Conservation (phyloP, 306 rosid species). For the Nissolia schottii region DNA sequence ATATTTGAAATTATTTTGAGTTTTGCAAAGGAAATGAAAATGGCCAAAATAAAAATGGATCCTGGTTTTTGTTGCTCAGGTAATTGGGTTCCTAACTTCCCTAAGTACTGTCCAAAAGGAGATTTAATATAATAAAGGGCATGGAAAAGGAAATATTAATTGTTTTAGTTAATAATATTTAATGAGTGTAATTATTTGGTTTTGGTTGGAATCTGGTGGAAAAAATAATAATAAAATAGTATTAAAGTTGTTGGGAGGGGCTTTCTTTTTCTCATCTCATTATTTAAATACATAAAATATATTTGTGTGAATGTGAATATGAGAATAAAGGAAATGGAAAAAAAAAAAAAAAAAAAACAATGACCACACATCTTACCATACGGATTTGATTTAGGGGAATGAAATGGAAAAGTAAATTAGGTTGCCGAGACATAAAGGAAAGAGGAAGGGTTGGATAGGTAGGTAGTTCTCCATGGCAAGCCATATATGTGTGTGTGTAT, state of each 20-base stretch:
- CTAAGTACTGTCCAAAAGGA: slow-evolving; percentile 57
- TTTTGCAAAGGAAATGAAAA: slow-evolving; percentile 45
- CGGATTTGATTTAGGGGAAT: slow-evolving; percentile 44
- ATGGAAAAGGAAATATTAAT: slow-evolving; percentile 36
- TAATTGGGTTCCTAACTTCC: slow-evolving; percentile 74
- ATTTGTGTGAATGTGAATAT: slow-evolving; percentile 32
- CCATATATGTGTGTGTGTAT: slow-evolving; percentile 29
- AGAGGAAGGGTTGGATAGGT: slow-evolving; percentile 34
- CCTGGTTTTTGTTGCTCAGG: slow-evolving; percentile 48
- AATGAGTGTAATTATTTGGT: slow-evolving; percentile 35
- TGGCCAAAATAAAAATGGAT: slow-evolving; percentile 54
- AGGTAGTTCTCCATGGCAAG: slow-evolving; percentile 40
- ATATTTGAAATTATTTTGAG: slow-evolving; percentile 23
- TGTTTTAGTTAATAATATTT: slow-evolving; percentile 33
- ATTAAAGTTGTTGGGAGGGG: slow-evolving; percentile 61
- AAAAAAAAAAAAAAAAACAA: slow-evolving; percentile 35
- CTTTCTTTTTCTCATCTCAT: slow-evolving; percentile 37
- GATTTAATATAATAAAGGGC: slow-evolving; percentile 46
- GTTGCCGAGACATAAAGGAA: slow-evolving; percentile 73
- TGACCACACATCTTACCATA: slow-evolving; percentile 35
- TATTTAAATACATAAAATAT: not conserved
- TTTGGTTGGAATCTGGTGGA: slow-evolving; percentile 74
- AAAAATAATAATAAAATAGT: slow-evolving; percentile 40
- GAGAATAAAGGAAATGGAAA: slow-evolving; percentile 38
- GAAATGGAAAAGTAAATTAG: slow-evolving; percentile 63